phyloP scores from a whole-genome alignment of 2,329 filamentous ascomycete genomes.

The Pseudocercospora ulei region DNA sequence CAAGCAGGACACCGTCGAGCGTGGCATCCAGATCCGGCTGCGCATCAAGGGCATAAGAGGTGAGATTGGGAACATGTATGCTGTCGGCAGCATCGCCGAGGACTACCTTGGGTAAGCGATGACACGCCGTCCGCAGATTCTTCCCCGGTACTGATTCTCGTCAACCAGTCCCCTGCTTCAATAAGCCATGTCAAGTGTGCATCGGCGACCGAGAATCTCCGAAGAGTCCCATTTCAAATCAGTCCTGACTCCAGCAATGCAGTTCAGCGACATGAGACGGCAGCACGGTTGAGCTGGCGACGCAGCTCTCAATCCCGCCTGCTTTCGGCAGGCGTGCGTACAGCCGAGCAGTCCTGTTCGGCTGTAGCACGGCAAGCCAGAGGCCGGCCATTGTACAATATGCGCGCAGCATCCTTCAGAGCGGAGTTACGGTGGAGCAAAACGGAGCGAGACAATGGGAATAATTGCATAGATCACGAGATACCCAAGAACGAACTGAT shows the following conservation, averaged over 20 bases:
- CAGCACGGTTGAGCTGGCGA: too few relatives aligned
- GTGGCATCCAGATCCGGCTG: conserved; percentile 81
- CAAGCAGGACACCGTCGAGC: conserved; percentile 85
- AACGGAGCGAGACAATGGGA: conserved; percentile 7
- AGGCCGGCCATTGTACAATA: conserved; percentile 1
- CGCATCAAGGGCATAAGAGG: conserved; percentile 91
- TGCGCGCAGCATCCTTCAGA: conserved; percentile 12
- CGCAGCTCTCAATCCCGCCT: too few relatives aligned
- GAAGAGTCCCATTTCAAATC: too few relatives aligned
- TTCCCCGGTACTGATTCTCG: not conserved
- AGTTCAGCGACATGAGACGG: too few relatives aligned
- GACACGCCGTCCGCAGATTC: not conserved
- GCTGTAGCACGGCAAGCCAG: not conserved
- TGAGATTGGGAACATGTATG: conserved; percentile 90
- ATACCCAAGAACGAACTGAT: conserved; percentile 15
- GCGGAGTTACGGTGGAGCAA: conserved; percentile 17
- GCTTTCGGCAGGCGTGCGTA: too few relatives aligned
- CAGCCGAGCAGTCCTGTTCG: too few relatives aligned
- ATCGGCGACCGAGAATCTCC: too few relatives aligned
- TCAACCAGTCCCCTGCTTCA: conserved; percentile 12
- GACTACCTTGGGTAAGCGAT: conserved; percentile 36
- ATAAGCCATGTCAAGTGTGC: too few relatives aligned
- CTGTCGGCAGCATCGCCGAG: conserved; percentile 93
- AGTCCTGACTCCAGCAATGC: too few relatives aligned
- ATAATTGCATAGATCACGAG: conserved; percentile 20